These are phyloP conservation scores for Plenodomus tracheiphilus DNA, from an alignment of 2,329 filamentous ascomycete species.

Conservation along the genomic window DNA sequence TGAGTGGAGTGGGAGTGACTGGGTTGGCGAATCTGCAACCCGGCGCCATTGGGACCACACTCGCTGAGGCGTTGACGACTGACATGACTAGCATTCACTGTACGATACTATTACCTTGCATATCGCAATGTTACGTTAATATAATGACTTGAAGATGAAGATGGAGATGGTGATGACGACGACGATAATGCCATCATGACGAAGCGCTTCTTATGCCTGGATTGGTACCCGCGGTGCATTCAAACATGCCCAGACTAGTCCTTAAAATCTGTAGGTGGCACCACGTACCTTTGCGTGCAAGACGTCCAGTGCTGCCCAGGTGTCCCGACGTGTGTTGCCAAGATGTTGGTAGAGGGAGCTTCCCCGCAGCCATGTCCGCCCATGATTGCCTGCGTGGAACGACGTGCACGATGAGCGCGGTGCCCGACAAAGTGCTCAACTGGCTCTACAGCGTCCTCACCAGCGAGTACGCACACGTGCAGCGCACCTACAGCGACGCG, in stretches of 20 bases:
- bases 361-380: too few species aligned
- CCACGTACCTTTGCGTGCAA: too few species aligned
- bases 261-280: too few species aligned
- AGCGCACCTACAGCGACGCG: conserved; percentile 89
- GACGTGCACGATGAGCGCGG: background rate
- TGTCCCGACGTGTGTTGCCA: conserved; percentile 20
- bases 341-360: conserved; percentile 14
- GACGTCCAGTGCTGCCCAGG: too few species aligned
- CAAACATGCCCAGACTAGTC: too few species aligned
- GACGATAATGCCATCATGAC: too few species aligned
- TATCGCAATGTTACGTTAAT: conserved; percentile 3
- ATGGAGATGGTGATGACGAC: background rate
- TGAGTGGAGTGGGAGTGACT: conserved; percentile 57
- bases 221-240: too few species aligned
- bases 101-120: background rate
- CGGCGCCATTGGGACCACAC: conserved; percentile 20
- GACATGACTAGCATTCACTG: conserved; percentile 22
- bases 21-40: too few species aligned
- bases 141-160: too few species aligned
- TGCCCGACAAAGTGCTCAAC: conserved; percentile 77
- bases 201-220: too few species aligned
- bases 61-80: conserved; percentile 29
- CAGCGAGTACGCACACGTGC: conserved; percentile 84
- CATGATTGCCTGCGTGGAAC: too few species aligned
- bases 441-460: conserved; percentile 94